Conservation (phyloP, 1,139 yeast genomes). For the Candida sanyaensis region DNA sequence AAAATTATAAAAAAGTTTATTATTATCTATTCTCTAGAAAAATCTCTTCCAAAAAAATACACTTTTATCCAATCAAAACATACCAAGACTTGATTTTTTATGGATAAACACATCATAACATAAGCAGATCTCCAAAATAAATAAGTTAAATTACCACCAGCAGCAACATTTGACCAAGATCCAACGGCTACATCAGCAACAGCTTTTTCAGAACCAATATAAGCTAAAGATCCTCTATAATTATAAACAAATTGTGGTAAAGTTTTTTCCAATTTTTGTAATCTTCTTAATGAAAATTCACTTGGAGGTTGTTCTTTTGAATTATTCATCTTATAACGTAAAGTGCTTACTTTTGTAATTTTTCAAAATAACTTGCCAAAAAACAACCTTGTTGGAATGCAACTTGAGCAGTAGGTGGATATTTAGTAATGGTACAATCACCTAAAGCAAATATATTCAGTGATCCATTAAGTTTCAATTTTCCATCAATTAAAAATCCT, state of each 20-base stretch:
- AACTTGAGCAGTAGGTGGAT: constrained; percentile 95
- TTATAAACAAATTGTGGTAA: constrained; percentile 61
- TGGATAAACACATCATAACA: constrained; percentile 86
- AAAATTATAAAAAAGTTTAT: not conserved
- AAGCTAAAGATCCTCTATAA: constrained; percentile 74
- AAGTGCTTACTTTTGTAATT: constrained; percentile 64
- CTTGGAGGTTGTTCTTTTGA: constrained; percentile 30
- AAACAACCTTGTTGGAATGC: constrained; percentile 92
- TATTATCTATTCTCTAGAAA: constrained; percentile 48
- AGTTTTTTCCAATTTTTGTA: constrained; percentile 39
- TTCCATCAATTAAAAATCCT: constrained; percentile 83
- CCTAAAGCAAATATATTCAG: constrained; percentile 85
- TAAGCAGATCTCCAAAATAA: constrained; percentile 94
- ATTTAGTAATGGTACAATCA: constrained; percentile 88
- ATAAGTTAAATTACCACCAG: constrained; percentile 86
- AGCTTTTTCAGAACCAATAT: constrained; percentile 86
- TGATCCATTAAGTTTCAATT: constrained; percentile 79
- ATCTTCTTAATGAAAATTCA: constrained; percentile 40
- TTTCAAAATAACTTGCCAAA: constrained; percentile 71
- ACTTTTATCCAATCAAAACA: constrained; percentile 87
- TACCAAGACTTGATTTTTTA: constrained; percentile 82
- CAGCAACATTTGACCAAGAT: constrained; percentile 74
- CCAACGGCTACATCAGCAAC: constrained; percentile 91
- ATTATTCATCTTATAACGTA: constrained; percentile 40
- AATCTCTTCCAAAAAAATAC: constrained; percentile 84